Evolutionary conservation across 2,329 filamentous ascomycete genomes (phyloP).

Genomic region (Raffaelea ambrosiae): DNA sequence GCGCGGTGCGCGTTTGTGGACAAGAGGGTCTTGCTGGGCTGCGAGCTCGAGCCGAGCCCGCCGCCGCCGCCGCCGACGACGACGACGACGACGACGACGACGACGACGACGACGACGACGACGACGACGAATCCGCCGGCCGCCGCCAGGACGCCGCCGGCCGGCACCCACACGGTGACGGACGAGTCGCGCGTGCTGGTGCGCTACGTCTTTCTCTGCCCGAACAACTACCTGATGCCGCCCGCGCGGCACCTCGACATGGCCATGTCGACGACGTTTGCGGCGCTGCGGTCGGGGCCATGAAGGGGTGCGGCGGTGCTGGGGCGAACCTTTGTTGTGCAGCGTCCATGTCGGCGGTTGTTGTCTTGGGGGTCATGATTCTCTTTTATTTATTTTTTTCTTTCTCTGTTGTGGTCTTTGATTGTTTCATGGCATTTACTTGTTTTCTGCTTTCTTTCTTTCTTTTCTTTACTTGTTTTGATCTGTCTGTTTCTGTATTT

Average conservation of each 20-base stretch:
- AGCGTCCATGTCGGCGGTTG: background rate
- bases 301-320: background rate
- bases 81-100: no score
- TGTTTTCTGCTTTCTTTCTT: background rate
- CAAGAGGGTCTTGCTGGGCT: conserved; percentile 14
- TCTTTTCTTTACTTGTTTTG: background rate
- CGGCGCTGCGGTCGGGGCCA: conserved; percentile 7
- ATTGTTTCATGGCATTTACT: background rate
- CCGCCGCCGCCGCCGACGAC: background rate
- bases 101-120: background rate
- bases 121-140: background rate
- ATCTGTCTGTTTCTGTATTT: no score
- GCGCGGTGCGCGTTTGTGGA: conserved; percentile 10
- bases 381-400: background rate
- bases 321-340: background rate
- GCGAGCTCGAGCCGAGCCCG: conserved; percentile 12
- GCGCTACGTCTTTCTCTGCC: conserved; percentile 17
- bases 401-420: background rate
- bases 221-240: conserved; percentile 11
- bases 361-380: background rate
- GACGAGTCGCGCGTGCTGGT: conserved; percentile 13
- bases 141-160: background rate
- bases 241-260: conserved; percentile 12
- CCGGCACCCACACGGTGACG: conserved; percentile 9
- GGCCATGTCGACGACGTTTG: conserved; percentile 12